phyloP scores from a whole-genome alignment of 345 rosid species.

The Camelina laxa region DNA sequence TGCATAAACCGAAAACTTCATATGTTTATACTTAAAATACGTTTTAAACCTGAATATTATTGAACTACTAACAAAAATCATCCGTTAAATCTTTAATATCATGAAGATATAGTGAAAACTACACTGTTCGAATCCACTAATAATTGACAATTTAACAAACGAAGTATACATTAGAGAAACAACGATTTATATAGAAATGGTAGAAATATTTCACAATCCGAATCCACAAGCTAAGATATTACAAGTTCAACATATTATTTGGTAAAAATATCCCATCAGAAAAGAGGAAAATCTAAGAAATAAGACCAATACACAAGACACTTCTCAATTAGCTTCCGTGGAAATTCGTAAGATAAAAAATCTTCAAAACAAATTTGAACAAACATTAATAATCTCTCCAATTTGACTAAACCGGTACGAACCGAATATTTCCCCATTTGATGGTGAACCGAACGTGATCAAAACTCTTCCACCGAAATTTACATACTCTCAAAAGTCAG shows the following conservation, averaged over 20 bases:
- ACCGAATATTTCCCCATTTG: not conserved
- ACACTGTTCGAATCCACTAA: not conserved
- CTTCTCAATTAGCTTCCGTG: conserved; percentile 30
- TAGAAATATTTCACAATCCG: conserved; percentile 15
- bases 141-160: not conserved
- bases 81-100: not conserved
- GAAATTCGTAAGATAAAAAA: conserved; percentile 35
- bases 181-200: not conserved
- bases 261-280: conserved; percentile 14
- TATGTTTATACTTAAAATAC: too few species aligned
- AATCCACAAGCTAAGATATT: conserved; percentile 16
- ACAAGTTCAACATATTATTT: conserved; percentile 35
- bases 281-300: not conserved
- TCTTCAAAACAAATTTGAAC: conserved; percentile 37
- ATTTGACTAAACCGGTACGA: conserved; percentile 4
- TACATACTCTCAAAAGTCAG: conserved; percentile 6
- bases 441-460: conserved; percentile 4
- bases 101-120: not conserved
- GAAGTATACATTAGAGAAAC: not conserved
- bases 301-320: conserved; percentile 16
- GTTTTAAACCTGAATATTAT: not conserved
- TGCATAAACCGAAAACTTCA: not conserved
- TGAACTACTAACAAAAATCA: not conserved
- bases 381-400: conserved; percentile 17
- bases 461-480: not conserved